Evolutionary conservation across 2,329 filamentous ascomycete species (phyloP).

Genomic region (Diplodia scrobiculata): DNA sequence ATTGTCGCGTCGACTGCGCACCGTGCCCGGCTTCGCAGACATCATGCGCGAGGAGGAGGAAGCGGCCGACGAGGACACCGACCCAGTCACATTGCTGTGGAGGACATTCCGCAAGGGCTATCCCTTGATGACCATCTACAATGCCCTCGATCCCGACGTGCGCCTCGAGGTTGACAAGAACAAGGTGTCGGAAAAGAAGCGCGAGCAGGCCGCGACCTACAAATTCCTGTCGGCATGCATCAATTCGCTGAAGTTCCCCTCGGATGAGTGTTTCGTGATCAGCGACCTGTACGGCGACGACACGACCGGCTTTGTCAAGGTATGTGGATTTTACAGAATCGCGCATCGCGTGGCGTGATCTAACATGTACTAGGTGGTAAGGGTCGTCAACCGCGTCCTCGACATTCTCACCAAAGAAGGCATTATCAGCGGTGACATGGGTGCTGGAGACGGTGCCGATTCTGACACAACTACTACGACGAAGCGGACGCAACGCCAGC

Average conservation of each 20-base stretch:
- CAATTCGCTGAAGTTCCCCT: conserved; percentile 74
- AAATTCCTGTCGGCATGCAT: conserved; percentile 90
- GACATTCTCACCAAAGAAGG: conserved; percentile 81
- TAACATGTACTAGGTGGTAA: conserved; percentile 64
- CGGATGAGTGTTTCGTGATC: conserved; percentile 86
- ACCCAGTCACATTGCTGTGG: conserved; percentile 91
- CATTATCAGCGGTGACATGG: conserved; percentile 55
- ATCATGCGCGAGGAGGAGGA: conserved; percentile 73
- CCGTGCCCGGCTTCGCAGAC: conserved; percentile 79
- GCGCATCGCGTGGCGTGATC: conserved; percentile 21
- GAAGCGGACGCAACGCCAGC: conserved; percentile 73
- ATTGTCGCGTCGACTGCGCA: conserved; percentile 76
- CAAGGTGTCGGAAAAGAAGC: conserved; percentile 66
- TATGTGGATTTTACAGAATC: conserved; percentile 39
- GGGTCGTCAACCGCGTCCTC: conserved; percentile 88
- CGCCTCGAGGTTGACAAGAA: conserved; percentile 68
- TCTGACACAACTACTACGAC: conserved; percentile 45
- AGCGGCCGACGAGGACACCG: conserved; percentile 66
- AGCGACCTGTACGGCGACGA: conserved; percentile 90
- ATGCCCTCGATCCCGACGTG: conserved; percentile 71
- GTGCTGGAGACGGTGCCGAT: conserved; percentile 49
- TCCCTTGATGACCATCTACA: conserved; percentile 86
- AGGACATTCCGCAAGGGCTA: conserved; percentile 79
- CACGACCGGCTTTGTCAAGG: conserved; percentile 96
- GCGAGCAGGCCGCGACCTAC: conserved; percentile 84